Percentiles rank a stretch among this genome's conserved stretches.
These are phyloP conservation scores for Phyllosticta citribraziliensis DNA, from an alignment of 2,329 filamentous ascomycete species.

Conservation along the genomic window DNA sequence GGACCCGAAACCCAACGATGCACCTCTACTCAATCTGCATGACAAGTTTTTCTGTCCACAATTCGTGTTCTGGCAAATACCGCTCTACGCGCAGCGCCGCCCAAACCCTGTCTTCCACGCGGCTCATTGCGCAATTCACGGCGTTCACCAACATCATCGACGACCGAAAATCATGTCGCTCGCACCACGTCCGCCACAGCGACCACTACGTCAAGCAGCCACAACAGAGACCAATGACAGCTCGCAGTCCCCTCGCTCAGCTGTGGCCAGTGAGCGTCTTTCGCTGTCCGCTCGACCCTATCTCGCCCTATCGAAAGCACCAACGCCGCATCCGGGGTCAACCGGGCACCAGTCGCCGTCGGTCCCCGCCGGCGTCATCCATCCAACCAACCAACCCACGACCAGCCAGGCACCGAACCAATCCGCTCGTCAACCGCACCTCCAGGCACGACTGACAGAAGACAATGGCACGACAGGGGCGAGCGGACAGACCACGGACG, in stretches of 20 bases:
- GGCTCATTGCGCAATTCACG: not conserved
- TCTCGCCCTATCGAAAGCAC: not conserved
- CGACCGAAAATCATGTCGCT: no score
- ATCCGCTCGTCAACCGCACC: no score
- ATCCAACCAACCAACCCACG: no score
- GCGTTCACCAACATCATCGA: not conserved
- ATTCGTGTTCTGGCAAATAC: no score
- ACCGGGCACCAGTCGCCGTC: not conserved
- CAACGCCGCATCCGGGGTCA: not conserved
- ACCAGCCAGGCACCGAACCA: no score
- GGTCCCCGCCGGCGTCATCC: not conserved
- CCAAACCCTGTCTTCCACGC: not conserved
- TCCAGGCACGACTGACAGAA: no score
- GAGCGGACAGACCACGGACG: no score
- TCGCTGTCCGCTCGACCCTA: not conserved
- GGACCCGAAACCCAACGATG: not conserved
- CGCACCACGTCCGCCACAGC: no score
- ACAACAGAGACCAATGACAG: not conserved
- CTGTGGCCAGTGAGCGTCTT: not conserved
- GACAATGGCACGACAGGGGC: no score
- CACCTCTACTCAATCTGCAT: not conserved
- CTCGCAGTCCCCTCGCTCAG: not conserved
- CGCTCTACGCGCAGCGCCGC: not conserved
- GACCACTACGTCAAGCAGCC: no score
- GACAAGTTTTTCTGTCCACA: no score